phyloP scores from a whole-genome alignment of 768 basidiomycete genomes.

The Tulasnella sp. region DNA sequence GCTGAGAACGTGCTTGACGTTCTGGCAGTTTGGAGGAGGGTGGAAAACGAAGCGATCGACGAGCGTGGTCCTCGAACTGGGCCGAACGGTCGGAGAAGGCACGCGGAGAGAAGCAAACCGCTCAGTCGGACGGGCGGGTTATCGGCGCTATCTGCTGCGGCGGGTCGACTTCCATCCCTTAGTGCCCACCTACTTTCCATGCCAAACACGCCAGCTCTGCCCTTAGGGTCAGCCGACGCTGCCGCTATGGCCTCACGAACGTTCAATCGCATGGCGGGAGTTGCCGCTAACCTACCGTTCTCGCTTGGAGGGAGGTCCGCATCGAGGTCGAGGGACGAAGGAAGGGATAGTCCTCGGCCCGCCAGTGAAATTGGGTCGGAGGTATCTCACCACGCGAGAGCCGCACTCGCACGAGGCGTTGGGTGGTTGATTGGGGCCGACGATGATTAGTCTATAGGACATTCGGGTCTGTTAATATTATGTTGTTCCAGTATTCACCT shows the following conservation, averaged over 20 bases:
- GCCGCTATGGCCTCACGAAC: slow-evolving; percentile 74
- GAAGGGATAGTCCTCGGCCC: slow-evolving; percentile 40
- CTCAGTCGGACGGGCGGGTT: slow-evolving; percentile 27
- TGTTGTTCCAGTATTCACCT: neutral
- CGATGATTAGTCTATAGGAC: slow-evolving; percentile 29
- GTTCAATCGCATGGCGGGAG: slow-evolving; percentile 55
- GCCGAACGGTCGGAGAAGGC: neutral
- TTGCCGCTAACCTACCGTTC: slow-evolving; percentile 46
- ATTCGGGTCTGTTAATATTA: neutral
- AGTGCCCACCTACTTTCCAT: slow-evolving; percentile 9
- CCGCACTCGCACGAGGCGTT: slow-evolving; percentile 82
- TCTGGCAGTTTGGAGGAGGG: slow-evolving; percentile 68
- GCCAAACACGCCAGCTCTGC: slow-evolving; percentile 4
- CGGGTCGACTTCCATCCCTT: slow-evolving; percentile 23
- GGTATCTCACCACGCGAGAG: slow-evolving; percentile 67
- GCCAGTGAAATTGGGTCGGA: slow-evolving; percentile 42
- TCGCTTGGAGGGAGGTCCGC: slow-evolving; percentile 45
- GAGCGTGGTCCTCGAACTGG: slow-evolving; percentile 13
- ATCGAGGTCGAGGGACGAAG: slow-evolving; percentile 33
- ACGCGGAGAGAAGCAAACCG: slow-evolving; percentile 29
- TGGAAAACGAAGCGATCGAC: slow-evolving; percentile 61
- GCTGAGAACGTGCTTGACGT: slow-evolving; percentile 72
- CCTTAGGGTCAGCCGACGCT: slow-evolving; percentile 46
- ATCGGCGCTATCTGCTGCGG: slow-evolving; percentile 10
- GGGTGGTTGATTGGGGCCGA: slow-evolving; percentile 95